Base-by-base conservation (phyloP, 805 yeast species). In the Wickerhamiella australiensis region DNA sequence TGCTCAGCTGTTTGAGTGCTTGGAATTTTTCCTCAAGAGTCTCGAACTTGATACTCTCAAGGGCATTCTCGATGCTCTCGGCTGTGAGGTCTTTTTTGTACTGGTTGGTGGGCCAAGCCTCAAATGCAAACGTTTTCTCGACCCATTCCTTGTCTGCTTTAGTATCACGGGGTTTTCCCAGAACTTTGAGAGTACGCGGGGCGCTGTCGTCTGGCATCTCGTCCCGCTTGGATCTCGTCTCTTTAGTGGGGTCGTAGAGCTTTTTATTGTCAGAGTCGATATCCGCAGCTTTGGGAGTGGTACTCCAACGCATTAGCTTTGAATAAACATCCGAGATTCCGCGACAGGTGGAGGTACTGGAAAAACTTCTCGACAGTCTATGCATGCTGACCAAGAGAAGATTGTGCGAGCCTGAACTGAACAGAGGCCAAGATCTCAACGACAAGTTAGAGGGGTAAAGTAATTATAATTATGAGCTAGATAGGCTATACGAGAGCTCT, bases 1-100 rank as follows among this genome's bases (percentile, higher is more conserved):
- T 62, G 55, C 75, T 78, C 42, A 79, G 68, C 17, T 55, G 53
- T 61, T 80, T 80, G 44, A 72, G 55, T 18, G 74, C 63, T 18
- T 61, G 55, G 58, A 81, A 79, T 58, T 85, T 67, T 51, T 64
- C 60, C n/a, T 59, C 52, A 38, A 80, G 65, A 53, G 79, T 76
- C 42, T 60, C 58, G 7, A 48, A 45, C n/a, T 42, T 26, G n/a
- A 47, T 42, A 23, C 18, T 17, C 2, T 35, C 33, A 5, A 58
- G 47, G 5, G 56, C 54, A 2, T 26, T 41, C 13, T 46, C 51
- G 22, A 59, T 53, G 29, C 50, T 37, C 13, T 37, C 49, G 5
- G 37, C 46, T 1, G 58, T 51, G 27, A 63, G 49, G 29, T 53
- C 56, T 8, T 59, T 50, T 12, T 52, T 44, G 49, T 54, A 51